These are phyloP conservation scores for Paraleonurus japonicus DNA, from an alignment of 257 asterid species.

Conservation along the genomic window DNA sequence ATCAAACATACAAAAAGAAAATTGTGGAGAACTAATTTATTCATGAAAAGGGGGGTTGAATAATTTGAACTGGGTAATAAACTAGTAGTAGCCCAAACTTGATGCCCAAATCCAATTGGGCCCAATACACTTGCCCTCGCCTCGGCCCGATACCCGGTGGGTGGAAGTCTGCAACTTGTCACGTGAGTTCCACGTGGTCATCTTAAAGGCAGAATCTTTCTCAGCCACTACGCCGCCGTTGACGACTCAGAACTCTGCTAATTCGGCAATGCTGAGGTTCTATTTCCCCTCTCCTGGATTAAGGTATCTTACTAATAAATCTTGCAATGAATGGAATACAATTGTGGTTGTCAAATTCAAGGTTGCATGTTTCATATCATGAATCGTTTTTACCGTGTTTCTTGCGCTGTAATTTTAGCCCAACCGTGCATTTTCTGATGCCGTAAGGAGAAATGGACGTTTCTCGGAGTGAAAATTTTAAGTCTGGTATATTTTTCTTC, in stretches of 20 bases:
- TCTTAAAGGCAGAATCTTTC: slow-evolving; percentile 1
- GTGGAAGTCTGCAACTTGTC: no score
- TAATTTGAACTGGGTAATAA: no score
- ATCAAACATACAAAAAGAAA: no score
- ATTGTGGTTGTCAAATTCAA: not conserved
- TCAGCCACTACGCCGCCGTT: slow-evolving; percentile 4
- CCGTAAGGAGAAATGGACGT: not conserved
- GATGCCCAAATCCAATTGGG: not conserved
- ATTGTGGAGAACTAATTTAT: not conserved
- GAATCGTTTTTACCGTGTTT: not conserved
- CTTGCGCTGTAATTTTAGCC: not conserved
- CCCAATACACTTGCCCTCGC: not conserved
- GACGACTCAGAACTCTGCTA: not conserved
- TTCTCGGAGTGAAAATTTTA: not conserved
- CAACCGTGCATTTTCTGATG: not conserved
- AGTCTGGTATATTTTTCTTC: not conserved
- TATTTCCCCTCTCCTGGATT: slow-evolving; percentile 40
- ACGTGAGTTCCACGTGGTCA: slow-evolving; percentile 23
- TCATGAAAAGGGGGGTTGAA: no score
- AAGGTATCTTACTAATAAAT: slow-evolving; percentile 32
- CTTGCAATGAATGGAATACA: not conserved
- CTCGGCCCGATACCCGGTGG: no score
- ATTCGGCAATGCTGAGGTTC: slow-evolving; percentile 43
- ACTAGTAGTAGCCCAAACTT: not conserved
- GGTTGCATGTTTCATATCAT: not conserved